A percentile compares a stretch with the other conserved stretches of the same genome.
Conservation (phyloP, 352 stramenopile species). For the Pythium sp. region DNA sequence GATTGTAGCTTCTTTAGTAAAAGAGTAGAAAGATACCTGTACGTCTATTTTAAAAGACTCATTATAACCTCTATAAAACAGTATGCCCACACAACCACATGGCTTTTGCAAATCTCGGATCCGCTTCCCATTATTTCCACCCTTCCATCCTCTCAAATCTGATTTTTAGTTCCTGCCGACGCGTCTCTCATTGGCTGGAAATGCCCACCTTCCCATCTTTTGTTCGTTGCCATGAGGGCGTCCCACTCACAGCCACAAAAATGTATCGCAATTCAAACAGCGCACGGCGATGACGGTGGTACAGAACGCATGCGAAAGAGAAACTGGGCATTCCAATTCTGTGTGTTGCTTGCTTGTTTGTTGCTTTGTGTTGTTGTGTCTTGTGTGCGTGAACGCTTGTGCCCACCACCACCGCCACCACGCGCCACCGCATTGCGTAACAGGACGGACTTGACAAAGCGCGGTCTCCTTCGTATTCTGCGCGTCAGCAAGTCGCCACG, state of each 20-base stretch:
- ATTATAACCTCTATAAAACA: background rate
- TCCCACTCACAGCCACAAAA: background rate
- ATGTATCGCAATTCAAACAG: background rate
- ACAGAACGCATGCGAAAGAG: too few relatives aligned
- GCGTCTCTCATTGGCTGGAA: slow-evolving; percentile 1
- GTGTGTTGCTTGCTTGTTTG: too few relatives aligned
- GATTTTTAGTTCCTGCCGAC: background rate
- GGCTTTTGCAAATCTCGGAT: background rate
- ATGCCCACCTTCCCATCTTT: background rate
- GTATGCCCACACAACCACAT: background rate
- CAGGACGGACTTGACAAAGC: too few relatives aligned
- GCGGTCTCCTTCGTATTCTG: too few relatives aligned
- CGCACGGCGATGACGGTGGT: background rate
- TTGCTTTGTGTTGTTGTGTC: too few relatives aligned
- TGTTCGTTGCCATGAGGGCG: background rate
- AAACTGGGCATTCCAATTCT: too few relatives aligned
- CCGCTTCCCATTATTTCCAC: background rate
- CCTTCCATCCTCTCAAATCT: too few relatives aligned
- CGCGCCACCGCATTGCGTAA: too few relatives aligned
- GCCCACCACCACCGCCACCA: too few relatives aligned
- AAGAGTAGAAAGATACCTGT: background rate
- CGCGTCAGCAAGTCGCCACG: too few relatives aligned
- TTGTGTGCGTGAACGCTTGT: too few relatives aligned
- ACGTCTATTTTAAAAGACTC: background rate
- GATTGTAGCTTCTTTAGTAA: background rate